Evolutionary conservation across 1,139 yeast species (phyloP).

Genomic region (Suhomyces panamericanus): DNA sequence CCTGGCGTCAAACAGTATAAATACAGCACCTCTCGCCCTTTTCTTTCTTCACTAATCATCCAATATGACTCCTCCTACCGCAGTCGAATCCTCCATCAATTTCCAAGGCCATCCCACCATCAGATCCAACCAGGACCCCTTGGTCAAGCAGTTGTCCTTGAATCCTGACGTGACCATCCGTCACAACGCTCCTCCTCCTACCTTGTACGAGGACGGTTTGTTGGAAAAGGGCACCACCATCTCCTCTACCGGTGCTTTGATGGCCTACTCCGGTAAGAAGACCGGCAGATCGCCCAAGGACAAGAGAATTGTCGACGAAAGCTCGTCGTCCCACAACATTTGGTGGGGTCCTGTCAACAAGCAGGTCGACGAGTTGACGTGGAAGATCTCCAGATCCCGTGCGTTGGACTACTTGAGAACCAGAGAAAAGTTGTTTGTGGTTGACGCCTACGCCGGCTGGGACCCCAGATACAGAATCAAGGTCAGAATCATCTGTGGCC

Average conservation of each 20-base stretch:
- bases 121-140: conserved; percentile 44
- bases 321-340: conserved; percentile 74
- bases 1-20: conserved; percentile 13
- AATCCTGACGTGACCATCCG: conserved; percentile 54
- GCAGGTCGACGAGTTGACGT: conserved; percentile 90
- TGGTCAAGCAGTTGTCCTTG: conserved; percentile 46
- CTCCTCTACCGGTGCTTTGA: conserved; percentile 90
- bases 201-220: conserved; percentile 92
- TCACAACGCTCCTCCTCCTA: conserved; percentile 93
- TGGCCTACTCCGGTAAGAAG: conserved; percentile 94
- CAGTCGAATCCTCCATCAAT: conserved; percentile 48
- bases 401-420: conserved; percentile 97
- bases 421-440: conserved; percentile 89
- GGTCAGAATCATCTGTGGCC: conserved; percentile 95
- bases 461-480: conserved; percentile 97
- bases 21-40: conserved; percentile 12
- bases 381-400: conserved; percentile 95
- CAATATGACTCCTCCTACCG: conserved; percentile 49
- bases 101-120: conserved; percentile 47
- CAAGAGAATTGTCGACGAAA: conserved; percentile 96
- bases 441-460: conserved; percentile 99
- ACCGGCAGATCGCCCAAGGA: conserved; percentile 99
- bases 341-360: conserved; percentile 99
- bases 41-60: conserved; percentile 3
- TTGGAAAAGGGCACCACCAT: conserved; percentile 89